phyloP scores from a whole-genome alignment of 2,329 filamentous ascomycete genomes.

The Penicillium sp. region DNA sequence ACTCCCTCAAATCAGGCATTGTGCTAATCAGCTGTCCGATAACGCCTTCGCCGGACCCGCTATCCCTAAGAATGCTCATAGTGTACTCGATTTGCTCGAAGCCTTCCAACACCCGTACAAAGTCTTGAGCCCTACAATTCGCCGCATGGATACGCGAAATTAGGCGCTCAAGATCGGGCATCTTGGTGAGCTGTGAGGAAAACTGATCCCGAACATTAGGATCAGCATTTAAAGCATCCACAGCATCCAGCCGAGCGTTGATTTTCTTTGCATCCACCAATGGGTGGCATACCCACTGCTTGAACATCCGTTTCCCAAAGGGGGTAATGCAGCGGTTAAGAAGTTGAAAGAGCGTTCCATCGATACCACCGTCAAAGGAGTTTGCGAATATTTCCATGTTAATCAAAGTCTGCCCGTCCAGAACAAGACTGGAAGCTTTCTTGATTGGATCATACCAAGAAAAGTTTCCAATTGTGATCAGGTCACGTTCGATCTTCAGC shows the following conservation, averaged over 20 bases:
- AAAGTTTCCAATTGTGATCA: slow-evolving; percentile 91
- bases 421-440: slow-evolving; percentile 83
- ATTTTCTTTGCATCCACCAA: slow-evolving; percentile 85
- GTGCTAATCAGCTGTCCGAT: slow-evolving; percentile 80
- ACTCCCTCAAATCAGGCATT: slow-evolving; percentile 81
- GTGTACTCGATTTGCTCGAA: slow-evolving; percentile 98
- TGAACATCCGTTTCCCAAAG: slow-evolving; percentile 94
- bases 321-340: slow-evolving; percentile 95
- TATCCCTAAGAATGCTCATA: slow-evolving; percentile 75
- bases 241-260: slow-evolving; percentile 91
- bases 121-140: slow-evolving; percentile 87
- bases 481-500: slow-evolving; percentile 84
- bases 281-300: slow-evolving; percentile 97
- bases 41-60: slow-evolving; percentile 77
- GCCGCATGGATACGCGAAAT: slow-evolving; percentile 95
- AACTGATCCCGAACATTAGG: slow-evolving; percentile 82
- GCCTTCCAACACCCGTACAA: slow-evolving; percentile 89
- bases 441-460: slow-evolving; percentile 90
- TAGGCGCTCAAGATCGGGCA: slow-evolving; percentile 91
- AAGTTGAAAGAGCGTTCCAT: slow-evolving; percentile 87
- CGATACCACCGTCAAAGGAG: slow-evolving; percentile 79
- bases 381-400: slow-evolving; percentile 98
- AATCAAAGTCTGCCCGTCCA: slow-evolving; percentile 95
- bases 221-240: slow-evolving; percentile 89
- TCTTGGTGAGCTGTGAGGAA: slow-evolving; percentile 81